Percentiles rank a stretch among this genome's conserved stretches.
phyloP scores from a whole-genome alignment of 768 basidiomycete genomes.

The Suillus brevipes region DNA sequence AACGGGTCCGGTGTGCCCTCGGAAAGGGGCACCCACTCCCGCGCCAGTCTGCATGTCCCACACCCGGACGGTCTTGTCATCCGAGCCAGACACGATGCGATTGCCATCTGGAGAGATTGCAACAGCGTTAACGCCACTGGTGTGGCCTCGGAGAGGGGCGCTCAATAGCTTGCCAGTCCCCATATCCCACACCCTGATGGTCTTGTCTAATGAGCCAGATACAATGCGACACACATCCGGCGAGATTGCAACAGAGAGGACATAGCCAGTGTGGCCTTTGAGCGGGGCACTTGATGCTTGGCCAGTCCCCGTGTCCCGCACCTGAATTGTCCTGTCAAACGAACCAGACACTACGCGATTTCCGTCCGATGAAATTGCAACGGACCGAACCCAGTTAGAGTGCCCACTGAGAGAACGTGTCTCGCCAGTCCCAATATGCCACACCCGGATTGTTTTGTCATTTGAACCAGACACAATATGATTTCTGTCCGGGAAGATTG shows the following conservation, averaged over 20 bases:
- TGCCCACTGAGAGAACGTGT: not conserved
- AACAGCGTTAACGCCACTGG: not conserved
- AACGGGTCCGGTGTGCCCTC: conserved; percentile 8
- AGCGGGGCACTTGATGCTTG: not conserved
- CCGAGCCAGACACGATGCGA: conserved; percentile 1
- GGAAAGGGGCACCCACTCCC: not conserved
- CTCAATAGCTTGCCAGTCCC: not conserved
- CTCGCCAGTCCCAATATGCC: not conserved
- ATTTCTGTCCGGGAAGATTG: not conserved
- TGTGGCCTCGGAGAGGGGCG: not conserved
- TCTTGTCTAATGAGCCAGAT: not conserved
- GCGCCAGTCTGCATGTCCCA: conserved; percentile 1
- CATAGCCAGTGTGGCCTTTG: not conserved
- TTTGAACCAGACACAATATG: not conserved
- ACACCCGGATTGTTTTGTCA: not conserved
- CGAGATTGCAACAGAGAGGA: not conserved
- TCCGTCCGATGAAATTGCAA: not conserved
- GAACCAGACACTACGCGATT: not conserved
- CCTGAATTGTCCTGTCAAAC: not conserved
- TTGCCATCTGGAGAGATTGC: not conserved
- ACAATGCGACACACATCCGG: not conserved
- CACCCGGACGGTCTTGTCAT: not conserved
- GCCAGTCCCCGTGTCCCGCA: not conserved
- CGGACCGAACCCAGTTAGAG: not conserved
- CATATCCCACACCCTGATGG: not conserved